Percentiles rank a stretch among this genome's conserved stretches.
Conservation (phyloP, 2,329 filamentous ascomycete species). For the Ophiocordyceps sinensis region DNA sequence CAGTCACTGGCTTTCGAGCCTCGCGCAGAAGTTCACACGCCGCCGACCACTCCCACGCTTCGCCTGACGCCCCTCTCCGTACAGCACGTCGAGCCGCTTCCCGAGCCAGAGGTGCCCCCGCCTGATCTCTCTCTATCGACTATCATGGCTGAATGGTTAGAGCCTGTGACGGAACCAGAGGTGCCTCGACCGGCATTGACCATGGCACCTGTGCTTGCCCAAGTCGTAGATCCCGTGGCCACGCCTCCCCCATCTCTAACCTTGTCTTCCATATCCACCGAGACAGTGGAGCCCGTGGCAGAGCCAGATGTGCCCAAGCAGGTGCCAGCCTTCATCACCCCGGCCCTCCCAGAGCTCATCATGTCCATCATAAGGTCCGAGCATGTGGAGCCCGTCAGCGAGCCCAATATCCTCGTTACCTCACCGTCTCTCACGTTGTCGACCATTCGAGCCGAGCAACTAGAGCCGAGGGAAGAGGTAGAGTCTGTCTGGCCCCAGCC, state of each 20-base stretch:
- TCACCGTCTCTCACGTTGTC: conserved; percentile 14
- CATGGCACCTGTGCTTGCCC: conserved; percentile 12
- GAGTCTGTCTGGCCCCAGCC: conserved; percentile 6
- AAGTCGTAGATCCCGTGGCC: conserved; percentile 4
- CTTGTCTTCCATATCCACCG: conserved; percentile 15
- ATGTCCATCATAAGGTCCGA: conserved; percentile 10
- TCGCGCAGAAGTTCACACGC: conserved; percentile 18
- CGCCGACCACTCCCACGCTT: conserved; percentile 12
- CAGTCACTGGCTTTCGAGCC: conserved; percentile 29
- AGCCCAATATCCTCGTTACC: conserved; percentile 7
- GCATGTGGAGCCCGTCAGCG: conserved; percentile 10
- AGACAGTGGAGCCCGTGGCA: conserved; percentile 15
- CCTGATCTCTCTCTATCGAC: conserved; percentile 11
- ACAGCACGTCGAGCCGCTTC: conserved; percentile 15
- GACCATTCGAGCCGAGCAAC: conserved; percentile 14
- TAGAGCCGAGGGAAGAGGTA: conserved; percentile 20
- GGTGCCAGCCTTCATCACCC: neutral
- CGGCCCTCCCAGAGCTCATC: neutral
- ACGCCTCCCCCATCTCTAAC: conserved; percentile 9
- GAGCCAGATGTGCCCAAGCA: conserved; percentile 6
- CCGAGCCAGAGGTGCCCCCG: conserved; percentile 7
- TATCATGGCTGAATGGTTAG: conserved; percentile 11
- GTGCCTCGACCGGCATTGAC: conserved; percentile 10
- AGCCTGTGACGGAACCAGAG: conserved; percentile 14
- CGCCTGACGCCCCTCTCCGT: conserved; percentile 12